Conservation (phyloP, 129 eudicot genomes). For the Flaveria robusta region DNA sequence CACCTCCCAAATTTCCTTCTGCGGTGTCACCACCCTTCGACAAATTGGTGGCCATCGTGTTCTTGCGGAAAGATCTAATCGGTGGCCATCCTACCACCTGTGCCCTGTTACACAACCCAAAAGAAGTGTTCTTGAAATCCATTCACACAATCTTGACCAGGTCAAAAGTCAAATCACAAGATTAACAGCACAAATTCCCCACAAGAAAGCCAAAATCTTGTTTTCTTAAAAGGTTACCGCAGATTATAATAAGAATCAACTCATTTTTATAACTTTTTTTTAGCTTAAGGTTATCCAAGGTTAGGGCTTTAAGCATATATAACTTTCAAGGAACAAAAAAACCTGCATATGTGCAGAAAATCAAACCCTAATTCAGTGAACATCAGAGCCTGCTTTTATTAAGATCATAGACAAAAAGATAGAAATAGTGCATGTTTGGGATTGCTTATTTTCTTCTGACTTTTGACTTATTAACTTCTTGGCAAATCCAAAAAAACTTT, state of each 20-base stretch:
- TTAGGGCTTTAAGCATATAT: not conserved
- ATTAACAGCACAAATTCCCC: not conserved
- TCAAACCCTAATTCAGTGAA: not conserved
- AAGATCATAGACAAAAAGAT: not conserved
- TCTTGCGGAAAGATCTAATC: slow-evolving; percentile 84
- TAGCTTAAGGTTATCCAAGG: slow-evolving; percentile 1
- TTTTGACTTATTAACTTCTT: too few species aligned
- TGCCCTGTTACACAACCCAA: slow-evolving; percentile 50
- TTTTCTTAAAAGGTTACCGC: not conserved
- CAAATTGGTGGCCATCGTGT: slow-evolving; percentile 68
- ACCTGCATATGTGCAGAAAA: not conserved
- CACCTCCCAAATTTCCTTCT: slow-evolving; percentile 45
- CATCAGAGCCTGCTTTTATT: not conserved
- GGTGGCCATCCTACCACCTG: slow-evolving; percentile 99
- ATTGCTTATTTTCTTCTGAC: too few species aligned
- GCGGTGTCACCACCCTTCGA: slow-evolving; percentile 42
- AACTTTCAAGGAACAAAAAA: slow-evolving; percentile 11
- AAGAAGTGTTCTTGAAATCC: slow-evolving; percentile 13
- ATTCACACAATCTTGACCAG: slow-evolving; percentile 13
- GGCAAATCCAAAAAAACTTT: too few species aligned
- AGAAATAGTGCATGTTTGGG: too few species aligned
- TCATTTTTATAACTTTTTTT: not conserved
- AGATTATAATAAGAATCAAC: slow-evolving; percentile 4
- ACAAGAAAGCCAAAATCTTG: slow-evolving; percentile 2
- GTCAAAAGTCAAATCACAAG: slow-evolving; percentile 19